These are phyloP conservation scores for Erodium moschatum DNA, from an alignment of 441 rosid genomes.

Conservation along the genomic window DNA sequence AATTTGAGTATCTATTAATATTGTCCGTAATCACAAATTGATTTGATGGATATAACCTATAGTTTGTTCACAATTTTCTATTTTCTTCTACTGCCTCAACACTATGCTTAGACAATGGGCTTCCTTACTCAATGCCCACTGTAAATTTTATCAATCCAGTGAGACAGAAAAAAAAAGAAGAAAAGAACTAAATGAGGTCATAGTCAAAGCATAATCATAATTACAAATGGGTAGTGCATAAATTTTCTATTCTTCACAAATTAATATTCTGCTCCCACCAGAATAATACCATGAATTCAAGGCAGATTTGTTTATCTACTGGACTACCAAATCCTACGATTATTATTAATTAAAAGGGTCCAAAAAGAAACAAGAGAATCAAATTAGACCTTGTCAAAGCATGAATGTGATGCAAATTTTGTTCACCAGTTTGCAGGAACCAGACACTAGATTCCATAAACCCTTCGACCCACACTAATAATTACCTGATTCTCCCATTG, in stretches of 20 bases:
- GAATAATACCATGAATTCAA: neutral
- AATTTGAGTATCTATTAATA: neutral
- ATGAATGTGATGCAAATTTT: neutral
- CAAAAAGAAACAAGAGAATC: neutral
- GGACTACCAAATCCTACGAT: neutral
- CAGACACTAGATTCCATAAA: conserved; percentile 12
- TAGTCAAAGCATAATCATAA: neutral
- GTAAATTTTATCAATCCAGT: neutral
- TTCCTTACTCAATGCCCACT: neutral
- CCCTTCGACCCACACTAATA: neutral
- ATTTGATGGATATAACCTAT: neutral
- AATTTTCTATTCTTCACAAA: neutral
- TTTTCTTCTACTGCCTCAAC: neutral
- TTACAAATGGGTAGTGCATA: neutral
- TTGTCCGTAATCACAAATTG: neutral
- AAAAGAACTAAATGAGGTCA: no score
- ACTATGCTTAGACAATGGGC: neutral
- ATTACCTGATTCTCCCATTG: conserved; percentile 95
- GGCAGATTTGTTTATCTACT: neutral
- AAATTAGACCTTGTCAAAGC: neutral
- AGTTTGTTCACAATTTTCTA: neutral
- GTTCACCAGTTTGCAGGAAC: neutral
- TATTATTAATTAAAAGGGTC: neutral
- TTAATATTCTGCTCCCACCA: neutral
- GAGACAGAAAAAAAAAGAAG: no score